Base-by-base conservation (phyloP, 2,329 filamentous ascomycete species). In the Pestalotiopsis sp. region DNA sequence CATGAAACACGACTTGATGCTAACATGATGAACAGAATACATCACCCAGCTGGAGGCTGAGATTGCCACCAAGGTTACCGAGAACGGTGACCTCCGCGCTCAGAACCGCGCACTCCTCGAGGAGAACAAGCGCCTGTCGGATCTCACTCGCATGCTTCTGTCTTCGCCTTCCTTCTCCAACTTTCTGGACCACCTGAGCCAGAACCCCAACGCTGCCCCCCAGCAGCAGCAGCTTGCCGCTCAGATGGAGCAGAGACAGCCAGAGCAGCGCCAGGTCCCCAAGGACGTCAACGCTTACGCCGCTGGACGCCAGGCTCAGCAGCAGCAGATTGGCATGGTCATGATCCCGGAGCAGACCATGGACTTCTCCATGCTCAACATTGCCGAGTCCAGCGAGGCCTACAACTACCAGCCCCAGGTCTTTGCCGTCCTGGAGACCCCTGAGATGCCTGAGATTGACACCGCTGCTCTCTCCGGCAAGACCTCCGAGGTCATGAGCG, bases 1-100 rank as follows among this genome's bases (percentile, higher is more conserved):
- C 26, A 30, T 30, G 26, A 22, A 61, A 66, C 52, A 48, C 60
- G 38, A 65, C 38, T 7, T 22, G 59, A 66, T 68, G 67, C 88
- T 93, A 86, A 93, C 80, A 56, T 67, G 9, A n/a, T 30, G 56
- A 75, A 63, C 39, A 98, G 96, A 98, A 87, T 98, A 98, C 84
- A 98, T 99, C 77, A 88, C 89, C 70, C 94, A 98, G 80, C 92
- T 99, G 17, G 96, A 99, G 84, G 86, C 88, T 70, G 95, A 98
- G 79, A 92, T 98, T 73, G 91, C 93, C 66, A 85, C 85, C 75
- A 97, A 96, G 83, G 90, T 91, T 55, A 92, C 91, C 71, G 95
- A 98, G 83, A 91, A 92, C 73, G 91, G 91, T 71, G 92, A 94
- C 59, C 87, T 98, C 40, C 91, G 92, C 70, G 82, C 86, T 44